Conservation (phyloP, 129 eudicot species). For the Saposhnikovia divaricata region DNA sequence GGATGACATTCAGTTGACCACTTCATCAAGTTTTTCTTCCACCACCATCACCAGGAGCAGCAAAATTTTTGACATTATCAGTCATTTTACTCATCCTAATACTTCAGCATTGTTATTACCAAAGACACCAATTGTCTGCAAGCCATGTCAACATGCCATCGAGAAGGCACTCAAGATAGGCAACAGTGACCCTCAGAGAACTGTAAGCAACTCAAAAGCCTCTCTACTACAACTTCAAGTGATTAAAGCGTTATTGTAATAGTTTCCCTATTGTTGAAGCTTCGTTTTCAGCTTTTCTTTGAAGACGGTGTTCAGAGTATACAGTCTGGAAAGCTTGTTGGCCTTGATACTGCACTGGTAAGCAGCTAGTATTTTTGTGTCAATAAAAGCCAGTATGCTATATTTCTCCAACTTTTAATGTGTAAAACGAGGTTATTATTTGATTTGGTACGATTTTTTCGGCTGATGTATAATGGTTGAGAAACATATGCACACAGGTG, state of each 20-base stretch:
- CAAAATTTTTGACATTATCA: conserved; percentile 64
- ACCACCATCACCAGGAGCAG: neutral
- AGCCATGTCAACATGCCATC: conserved; percentile 69
- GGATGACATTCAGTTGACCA: conserved; percentile 54
- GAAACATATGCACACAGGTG: conserved; percentile 39
- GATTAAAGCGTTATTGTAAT: neutral
- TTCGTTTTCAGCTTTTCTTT: conserved; percentile 59
- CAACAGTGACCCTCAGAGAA: conserved; percentile 74
- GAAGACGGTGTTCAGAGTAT: conserved; percentile 82
- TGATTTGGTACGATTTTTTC: neutral
- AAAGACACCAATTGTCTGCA: conserved; percentile 80
- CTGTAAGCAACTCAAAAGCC: conserved; percentile 34
- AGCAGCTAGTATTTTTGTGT: neutral
- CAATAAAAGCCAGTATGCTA: neutral
- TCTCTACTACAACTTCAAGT: neutral
- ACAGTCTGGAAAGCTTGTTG: conserved; percentile 81
- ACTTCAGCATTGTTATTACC: conserved; percentile 38
- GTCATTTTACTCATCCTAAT: conserved; percentile 49
- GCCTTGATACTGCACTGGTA: conserved; percentile 89
- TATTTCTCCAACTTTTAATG: neutral
- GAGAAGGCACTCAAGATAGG: conserved; percentile 73
- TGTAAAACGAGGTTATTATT: neutral
- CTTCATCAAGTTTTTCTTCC: conserved; percentile 10
- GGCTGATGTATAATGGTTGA: neutral
- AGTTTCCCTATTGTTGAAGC: neutral